A percentile compares a stretch with the other conserved stretches of the same genome.
phyloP scores from a whole-genome alignment of 441 rosid genomes.

The Melastoma candidum region DNA sequence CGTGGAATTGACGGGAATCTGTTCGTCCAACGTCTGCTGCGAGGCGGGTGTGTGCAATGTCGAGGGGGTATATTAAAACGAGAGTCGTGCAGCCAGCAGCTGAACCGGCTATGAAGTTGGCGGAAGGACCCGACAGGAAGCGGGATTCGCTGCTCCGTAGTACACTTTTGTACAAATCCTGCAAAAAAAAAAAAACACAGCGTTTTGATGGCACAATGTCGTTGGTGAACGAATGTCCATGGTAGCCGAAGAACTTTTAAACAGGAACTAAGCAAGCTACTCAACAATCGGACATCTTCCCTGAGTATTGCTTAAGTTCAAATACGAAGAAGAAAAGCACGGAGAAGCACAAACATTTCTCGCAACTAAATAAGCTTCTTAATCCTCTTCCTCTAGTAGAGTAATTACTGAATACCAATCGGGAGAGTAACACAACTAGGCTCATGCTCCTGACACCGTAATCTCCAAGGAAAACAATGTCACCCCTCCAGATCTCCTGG shows the following conservation, averaged over 20 bases:
- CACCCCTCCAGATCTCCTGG: too few species aligned
- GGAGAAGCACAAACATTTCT: too few species aligned
- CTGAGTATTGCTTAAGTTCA: too few species aligned
- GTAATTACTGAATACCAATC: too few species aligned
- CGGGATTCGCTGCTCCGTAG: slow-evolving; percentile 38
- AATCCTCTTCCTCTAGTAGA: too few species aligned
- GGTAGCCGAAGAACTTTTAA: too few species aligned
- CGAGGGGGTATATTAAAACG: slow-evolving; percentile 84
- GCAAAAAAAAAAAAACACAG: slow-evolving; percentile 11
- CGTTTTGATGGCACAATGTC: not conserved
- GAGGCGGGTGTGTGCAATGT: slow-evolving; percentile 85
- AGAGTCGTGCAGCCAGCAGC: slow-evolving; percentile 85
- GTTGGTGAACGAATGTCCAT: not conserved
- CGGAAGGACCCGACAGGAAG: slow-evolving; percentile 51
- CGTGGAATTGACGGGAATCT: slow-evolving; percentile 68
- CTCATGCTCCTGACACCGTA: too few species aligned
- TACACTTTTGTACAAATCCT: slow-evolving; percentile 74
- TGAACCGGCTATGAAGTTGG: slow-evolving; percentile 85
- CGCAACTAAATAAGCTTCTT: too few species aligned
- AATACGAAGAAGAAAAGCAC: too few species aligned
- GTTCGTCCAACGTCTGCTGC: slow-evolving; percentile 86
- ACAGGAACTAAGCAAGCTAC: not conserved
- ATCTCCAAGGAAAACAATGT: too few species aligned
- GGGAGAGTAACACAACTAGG: too few species aligned
- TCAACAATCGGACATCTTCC: too few species aligned